Percentiles rank a stretch among this genome's conserved stretches.
phyloP scores from a whole-genome alignment of 1,139 yeast species.

The Candida tunisiensis region DNA sequence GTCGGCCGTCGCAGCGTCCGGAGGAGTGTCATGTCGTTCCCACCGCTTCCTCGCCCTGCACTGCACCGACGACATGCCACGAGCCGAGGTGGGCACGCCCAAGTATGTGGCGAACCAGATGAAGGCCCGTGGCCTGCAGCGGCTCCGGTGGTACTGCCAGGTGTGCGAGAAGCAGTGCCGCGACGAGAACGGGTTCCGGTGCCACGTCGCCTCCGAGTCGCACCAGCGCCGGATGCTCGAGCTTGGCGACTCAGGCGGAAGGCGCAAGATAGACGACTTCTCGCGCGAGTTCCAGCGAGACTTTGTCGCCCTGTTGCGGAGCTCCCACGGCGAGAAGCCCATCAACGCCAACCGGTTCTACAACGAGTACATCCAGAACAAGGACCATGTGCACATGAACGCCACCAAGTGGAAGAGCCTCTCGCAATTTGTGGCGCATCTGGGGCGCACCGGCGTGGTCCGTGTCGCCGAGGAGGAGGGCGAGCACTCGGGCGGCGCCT shows the following conservation, averaged over 20 bases:
- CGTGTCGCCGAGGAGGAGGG: slow-evolving; percentile 31
- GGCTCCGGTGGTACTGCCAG: slow-evolving; percentile 79
- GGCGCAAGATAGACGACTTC: slow-evolving; percentile 37
- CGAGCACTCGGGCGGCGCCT: too few species aligned
- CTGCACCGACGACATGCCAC: slow-evolving; percentile 35
- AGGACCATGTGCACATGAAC: slow-evolving; percentile 78
- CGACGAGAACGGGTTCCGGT: slow-evolving; percentile 88
- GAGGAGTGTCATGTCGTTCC: too few species aligned
- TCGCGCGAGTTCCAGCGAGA: slow-evolving; percentile 44
- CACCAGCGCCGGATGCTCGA: slow-evolving; percentile 41
- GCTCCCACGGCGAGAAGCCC: slow-evolving; percentile 67
- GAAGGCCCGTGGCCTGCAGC: slow-evolving; percentile 74
- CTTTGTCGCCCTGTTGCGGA: slow-evolving; percentile 44
- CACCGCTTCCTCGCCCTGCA: too few species aligned
- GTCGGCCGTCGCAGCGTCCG: too few species aligned
- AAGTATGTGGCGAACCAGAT: slow-evolving; percentile 62
- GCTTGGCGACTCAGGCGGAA: slow-evolving; percentile 26
- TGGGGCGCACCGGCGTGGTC: slow-evolving; percentile 45
- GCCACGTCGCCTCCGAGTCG: slow-evolving; percentile 64
- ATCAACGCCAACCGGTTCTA: slow-evolving; percentile 75
- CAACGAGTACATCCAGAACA: slow-evolving; percentile 65
- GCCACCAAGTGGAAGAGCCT: slow-evolving; percentile 69
- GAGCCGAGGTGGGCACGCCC: slow-evolving; percentile 71
- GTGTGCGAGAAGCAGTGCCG: slow-evolving; percentile 85
- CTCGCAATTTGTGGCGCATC: slow-evolving; percentile 48